Base-by-base conservation (phyloP, 345 rosid species). In the Moringa oleifera region DNA sequence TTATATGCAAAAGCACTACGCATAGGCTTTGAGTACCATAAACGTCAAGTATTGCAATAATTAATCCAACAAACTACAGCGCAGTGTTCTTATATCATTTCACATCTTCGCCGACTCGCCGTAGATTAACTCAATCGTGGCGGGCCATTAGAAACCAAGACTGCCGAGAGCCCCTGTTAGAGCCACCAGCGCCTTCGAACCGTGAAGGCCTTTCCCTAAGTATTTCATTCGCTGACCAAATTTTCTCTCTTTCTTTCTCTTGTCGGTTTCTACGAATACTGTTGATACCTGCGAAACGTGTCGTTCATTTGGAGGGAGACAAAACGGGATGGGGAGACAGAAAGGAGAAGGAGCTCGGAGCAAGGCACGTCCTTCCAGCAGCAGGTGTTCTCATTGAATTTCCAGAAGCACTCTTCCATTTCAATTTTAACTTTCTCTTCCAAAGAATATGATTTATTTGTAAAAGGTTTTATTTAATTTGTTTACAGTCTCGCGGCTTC, bases 321-420 rank as follows among this genome's bases (percentile, higher is more conserved):
- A 41, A 9, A n/a, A 37, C 9, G 17, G 20, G 25, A 89, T 92
- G 98, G 95, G 95, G 20, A 89, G 63, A 72, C 92, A 77, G 62
- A 92, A 89, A 73, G 98, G 96, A 68, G 98, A 87, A 22, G 84
- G 75, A 46, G 84, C 72, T 51, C 73, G 92, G 76, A 81, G 78
- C 84, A 91, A 89, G 81, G 78, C 85, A 20, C 96, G 98, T 47
- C 91, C 98, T 64, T 92, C 98, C 18, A 92, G 98, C 88, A 92
- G 98, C 90, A 85, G 98, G 98, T 87, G 11, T 50, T 22, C 20
- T 54, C 23, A 18, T 55, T 56, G 10, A 8, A 1, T 52, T 51
- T 16, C 31, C 11, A 41, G 12, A 41, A 41, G 1, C 1, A 7
- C 6, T 4, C 37, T 55, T 51, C 6, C 31, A 11, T 7, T 50